Base-by-base conservation (phyloP, 2,329 filamentous ascomycete species). In the Curvularia spicifera region DNA sequence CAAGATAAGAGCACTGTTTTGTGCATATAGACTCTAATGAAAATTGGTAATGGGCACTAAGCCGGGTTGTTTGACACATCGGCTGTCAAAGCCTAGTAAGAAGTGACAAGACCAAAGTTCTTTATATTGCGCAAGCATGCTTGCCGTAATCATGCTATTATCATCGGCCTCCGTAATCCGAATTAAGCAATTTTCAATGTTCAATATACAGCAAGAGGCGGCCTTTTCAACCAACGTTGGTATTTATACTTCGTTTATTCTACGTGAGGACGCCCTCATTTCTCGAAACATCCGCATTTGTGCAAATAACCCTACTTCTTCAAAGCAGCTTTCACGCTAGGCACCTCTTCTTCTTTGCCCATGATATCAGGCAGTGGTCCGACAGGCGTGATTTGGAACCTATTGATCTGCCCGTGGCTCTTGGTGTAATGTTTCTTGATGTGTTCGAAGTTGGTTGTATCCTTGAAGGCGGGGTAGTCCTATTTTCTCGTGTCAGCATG, bases 401-500 rank as follows among this genome's bases (percentile, higher is more conserved):
- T 85, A 72, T 89, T 89, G 67, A 89, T 89, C 77, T 88, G 86
- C 65, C 75, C 79, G 75, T 89, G 87, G 64, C 84, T 87, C 80
- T 86, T 87, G 2, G 86, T 89, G 72, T 89, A 89, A 69, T 89
- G 87, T 44, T 84, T 89, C 85, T 96, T 97, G 81, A 98, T 98
- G 79, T 99, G 95, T 76, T 96, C 86, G 76, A 96, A 97, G 77
- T 97, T 86, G 22, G 93, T 96, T 60, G 93, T 95, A 51, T 90
- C 86, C 63, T 82, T 81, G 80, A 96, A 97, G 2, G 91, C 92
- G 0, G 87, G 82, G 24, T 87, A 76, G 66, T 89, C 89, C 68
- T 66, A 59, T 55, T 46, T 28, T 18, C 56, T 15, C 22, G 5
- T 20, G 29, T 50, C 26, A 50, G 47, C 20, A 22, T 43, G 24